phyloP scores from a whole-genome alignment of 192 early-diverging fungal genomes.

The Entomortierella parvispora region DNA sequence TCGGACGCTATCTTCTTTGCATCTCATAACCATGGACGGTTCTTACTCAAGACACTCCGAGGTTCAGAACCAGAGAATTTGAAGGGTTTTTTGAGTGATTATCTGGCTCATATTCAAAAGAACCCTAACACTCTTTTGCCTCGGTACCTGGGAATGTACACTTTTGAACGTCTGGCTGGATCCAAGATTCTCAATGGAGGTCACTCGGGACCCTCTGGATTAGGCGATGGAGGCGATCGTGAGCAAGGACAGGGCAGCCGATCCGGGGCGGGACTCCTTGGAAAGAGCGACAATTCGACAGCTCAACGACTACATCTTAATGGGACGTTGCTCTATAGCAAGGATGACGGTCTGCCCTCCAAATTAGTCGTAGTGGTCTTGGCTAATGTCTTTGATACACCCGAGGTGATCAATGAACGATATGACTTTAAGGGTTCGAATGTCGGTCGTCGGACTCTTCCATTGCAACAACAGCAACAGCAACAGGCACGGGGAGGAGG shows the following conservation, averaged over 20 bases:
- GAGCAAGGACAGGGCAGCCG: too few species aligned
- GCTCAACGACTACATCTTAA: constrained; percentile 42
- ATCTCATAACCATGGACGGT: constrained; percentile 46
- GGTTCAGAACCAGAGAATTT: constrained; percentile 35
- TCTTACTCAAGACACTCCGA: constrained; percentile 46
- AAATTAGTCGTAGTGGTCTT: constrained; percentile 44
- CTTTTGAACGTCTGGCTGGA: constrained; percentile 31
- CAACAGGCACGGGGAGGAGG: not conserved
- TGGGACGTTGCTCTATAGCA: constrained; percentile 29
- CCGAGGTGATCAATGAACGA: constrained; percentile 41
- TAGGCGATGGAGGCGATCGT: not conserved
- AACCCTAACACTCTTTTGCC: constrained; percentile 43
- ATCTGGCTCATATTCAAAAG: constrained; percentile 42
- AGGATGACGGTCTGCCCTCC: constrained; percentile 31
- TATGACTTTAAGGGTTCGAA: constrained; percentile 50
- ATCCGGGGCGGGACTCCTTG: not conserved
- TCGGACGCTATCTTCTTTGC: constrained; percentile 48
- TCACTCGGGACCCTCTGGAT: not conserved
- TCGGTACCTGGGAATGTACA: constrained; percentile 49
- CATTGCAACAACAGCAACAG: not conserved
- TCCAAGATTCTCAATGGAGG: constrained; percentile 9
- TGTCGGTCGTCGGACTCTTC: constrained; percentile 35
- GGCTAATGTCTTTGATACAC: constrained; percentile 47
- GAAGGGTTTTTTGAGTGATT: constrained; percentile 36
- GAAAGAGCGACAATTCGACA: constrained; percentile 14